These are phyloP conservation scores for Ganoderma sinense DNA, from an alignment of 1,284 basidiomycete genomes.

Conservation along the genomic window DNA sequence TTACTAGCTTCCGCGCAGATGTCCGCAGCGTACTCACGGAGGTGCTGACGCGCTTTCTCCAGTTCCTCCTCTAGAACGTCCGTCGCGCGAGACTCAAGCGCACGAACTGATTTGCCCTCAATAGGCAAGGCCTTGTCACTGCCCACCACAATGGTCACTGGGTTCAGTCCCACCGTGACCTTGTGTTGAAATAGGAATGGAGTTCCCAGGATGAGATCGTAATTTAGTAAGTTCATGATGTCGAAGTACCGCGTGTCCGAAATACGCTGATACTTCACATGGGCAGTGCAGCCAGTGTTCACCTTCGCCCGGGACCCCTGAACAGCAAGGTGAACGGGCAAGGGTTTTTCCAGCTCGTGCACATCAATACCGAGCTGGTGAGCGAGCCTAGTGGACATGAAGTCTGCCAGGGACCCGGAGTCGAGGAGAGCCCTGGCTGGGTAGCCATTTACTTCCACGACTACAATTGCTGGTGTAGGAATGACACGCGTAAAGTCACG, in stretches of 20 bases:
- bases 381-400: slow-evolving; percentile 13
- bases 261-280: slow-evolving; percentile 40
- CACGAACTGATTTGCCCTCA: slow-evolving; percentile 20
- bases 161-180: not conserved
- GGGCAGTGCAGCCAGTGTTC: slow-evolving; percentile 6
- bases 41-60: not conserved
- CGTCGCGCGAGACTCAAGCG: slow-evolving; percentile 21
- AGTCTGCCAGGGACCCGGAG: slow-evolving; percentile 20
- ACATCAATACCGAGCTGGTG: slow-evolving; percentile 10
- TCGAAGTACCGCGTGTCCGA: slow-evolving; percentile 37
- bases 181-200: slow-evolving; percentile 10
- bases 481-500: slow-evolving; percentile 30
- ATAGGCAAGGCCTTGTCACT: slow-evolving; percentile 12
- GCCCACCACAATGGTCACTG: not conserved
- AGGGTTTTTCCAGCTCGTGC: slow-evolving; percentile 5
- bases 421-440: slow-evolving; percentile 12
- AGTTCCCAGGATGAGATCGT: slow-evolving; percentile 10
- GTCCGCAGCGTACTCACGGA: not conserved
- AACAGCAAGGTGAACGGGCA: slow-evolving; percentile 18
- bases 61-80: slow-evolving; percentile 15
- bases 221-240: slow-evolving; percentile 21
- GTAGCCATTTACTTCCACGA: not conserved
- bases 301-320: slow-evolving; percentile 15
- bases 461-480: slow-evolving; percentile 10
- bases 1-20: not conserved